phyloP scores from a whole-genome alignment of 345 rosid species.

The Streptanthus diversifolius region DNA sequence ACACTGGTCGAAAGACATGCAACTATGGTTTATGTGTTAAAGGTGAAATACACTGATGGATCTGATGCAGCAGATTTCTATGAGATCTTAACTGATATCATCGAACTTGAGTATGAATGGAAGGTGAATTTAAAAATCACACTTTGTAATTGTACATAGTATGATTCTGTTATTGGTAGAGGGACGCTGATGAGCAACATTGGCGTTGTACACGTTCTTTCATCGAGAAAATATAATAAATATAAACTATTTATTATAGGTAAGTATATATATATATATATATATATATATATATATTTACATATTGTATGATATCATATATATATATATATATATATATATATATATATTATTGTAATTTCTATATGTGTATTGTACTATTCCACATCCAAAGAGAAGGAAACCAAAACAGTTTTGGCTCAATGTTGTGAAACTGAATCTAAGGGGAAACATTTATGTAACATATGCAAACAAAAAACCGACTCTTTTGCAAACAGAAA shows the following conservation, averaged over 20 bases:
- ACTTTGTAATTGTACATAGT: neutral
- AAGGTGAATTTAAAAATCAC: neutral
- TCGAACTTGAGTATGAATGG: neutral
- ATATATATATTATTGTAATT: too few relatives aligned
- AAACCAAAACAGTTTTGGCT: too few relatives aligned
- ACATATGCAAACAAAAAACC: too few relatives aligned
- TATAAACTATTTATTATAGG: neutral
- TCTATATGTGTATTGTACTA: too few relatives aligned
- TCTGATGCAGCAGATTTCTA: neutral
- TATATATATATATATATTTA: too few relatives aligned
- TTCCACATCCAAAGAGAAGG: too few relatives aligned
- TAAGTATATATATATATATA: neutral
- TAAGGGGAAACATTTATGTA: too few relatives aligned
- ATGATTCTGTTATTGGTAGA: neutral
- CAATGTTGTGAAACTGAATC: too few relatives aligned
- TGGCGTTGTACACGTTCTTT: neutral
- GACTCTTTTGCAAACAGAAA: too few relatives aligned
- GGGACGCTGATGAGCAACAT: neutral
- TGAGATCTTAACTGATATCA: neutral
- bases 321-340: too few relatives aligned
- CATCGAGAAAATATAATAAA: neutral
- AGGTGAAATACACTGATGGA: neutral
- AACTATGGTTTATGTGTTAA: neutral
- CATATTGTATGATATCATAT: too few relatives aligned
- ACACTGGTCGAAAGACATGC: neutral